phyloP scores from a whole-genome alignment of 2,329 filamentous ascomycete genomes.

The Teratosphaeria zuluensis region DNA sequence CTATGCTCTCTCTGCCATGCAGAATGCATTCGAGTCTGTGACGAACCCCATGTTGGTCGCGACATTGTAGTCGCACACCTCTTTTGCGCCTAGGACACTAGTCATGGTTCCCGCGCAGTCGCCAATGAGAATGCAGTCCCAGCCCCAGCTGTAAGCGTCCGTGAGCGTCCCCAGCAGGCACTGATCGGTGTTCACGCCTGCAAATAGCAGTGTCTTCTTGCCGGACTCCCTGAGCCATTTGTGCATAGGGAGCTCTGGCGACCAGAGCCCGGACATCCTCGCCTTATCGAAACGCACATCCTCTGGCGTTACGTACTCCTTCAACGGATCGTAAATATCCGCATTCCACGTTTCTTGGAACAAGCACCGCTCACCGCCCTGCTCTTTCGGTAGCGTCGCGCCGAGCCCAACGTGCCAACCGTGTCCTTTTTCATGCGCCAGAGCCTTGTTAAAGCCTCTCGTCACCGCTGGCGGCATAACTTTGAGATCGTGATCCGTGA shows the following conservation, averaged over 20 bases:
- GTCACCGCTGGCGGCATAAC: conserved; percentile 34
- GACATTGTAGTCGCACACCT: conserved; percentile 32
- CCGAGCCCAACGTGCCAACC: conserved; percentile 35
- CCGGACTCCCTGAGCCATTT: conserved; percentile 30
- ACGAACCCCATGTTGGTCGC: conserved; percentile 36
- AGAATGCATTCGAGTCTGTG: conserved; percentile 28
- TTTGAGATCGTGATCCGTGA: conserved; percentile 29
- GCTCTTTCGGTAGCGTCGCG: conserved; percentile 26
- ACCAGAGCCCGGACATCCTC: conserved; percentile 35
- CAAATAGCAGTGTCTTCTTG: conserved; percentile 34
- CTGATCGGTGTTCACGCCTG: conserved; percentile 36
- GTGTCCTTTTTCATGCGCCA: conserved; percentile 23
- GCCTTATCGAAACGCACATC: conserved; percentile 36
- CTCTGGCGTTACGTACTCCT: conserved; percentile 26
- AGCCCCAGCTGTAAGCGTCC: conserved; percentile 34
- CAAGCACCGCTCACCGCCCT: conserved; percentile 30
- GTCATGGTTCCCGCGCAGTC: conserved; percentile 36
- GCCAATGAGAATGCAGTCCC: conserved; percentile 32
- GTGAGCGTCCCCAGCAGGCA: conserved; percentile 34
- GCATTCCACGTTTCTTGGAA: conserved; percentile 36
- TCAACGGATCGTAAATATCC: conserved; percentile 32
- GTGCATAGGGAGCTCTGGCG: conserved; percentile 31
- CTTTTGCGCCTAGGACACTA: conserved; percentile 27
- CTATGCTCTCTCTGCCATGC: conserved; percentile 11
- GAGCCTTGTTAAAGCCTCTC: conserved; percentile 29